These are phyloP conservation scores for Aspergillus sp. DNA, from an alignment of 2,329 filamentous ascomycete species.

Conservation along the genomic window DNA sequence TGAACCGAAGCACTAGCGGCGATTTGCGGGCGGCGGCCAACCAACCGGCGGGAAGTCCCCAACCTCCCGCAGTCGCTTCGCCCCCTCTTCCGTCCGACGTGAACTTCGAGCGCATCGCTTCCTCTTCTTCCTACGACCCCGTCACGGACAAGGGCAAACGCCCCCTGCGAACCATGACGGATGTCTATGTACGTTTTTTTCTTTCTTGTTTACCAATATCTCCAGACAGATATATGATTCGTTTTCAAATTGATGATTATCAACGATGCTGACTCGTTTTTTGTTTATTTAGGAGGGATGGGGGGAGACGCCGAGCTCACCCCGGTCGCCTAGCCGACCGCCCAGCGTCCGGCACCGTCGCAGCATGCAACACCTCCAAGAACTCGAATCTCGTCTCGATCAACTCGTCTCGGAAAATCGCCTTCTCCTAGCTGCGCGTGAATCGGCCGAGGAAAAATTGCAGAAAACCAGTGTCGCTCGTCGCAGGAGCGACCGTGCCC, in stretches of 20 bases:
- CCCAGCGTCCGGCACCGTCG: constrained; percentile 95
- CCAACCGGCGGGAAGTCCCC: constrained; percentile 19
- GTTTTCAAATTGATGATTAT: no score
- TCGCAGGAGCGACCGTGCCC: constrained; percentile 55
- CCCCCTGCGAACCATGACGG: constrained; percentile 81
- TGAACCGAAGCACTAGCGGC: constrained; percentile 67
- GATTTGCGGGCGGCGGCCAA: constrained; percentile 52
- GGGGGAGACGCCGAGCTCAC: constrained; percentile 81
- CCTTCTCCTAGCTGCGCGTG: constrained; percentile 69
- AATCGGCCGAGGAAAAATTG: constrained; percentile 65
- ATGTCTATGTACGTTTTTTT: constrained; percentile 78
- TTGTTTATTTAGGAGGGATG: constrained; percentile 72
- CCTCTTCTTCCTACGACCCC: constrained; percentile 65
- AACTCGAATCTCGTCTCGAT: constrained; percentile 83
- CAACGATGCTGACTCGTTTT: constrained; percentile 9
- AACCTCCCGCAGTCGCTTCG: constrained; percentile 17
- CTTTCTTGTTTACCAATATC: not conserved
- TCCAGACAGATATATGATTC: no score
- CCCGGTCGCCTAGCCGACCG: constrained; percentile 87
- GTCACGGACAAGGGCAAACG: constrained; percentile 84
- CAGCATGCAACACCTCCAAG: constrained; percentile 89
- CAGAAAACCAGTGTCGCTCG: constrained; percentile 56
- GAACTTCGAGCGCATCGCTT: constrained; percentile 41
- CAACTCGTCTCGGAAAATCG: constrained; percentile 84
- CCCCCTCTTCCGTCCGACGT: constrained; percentile 21